phyloP scores from a whole-genome alignment of 352 stramenopile genomes.

The Phytopythium mirpurense region DNA sequence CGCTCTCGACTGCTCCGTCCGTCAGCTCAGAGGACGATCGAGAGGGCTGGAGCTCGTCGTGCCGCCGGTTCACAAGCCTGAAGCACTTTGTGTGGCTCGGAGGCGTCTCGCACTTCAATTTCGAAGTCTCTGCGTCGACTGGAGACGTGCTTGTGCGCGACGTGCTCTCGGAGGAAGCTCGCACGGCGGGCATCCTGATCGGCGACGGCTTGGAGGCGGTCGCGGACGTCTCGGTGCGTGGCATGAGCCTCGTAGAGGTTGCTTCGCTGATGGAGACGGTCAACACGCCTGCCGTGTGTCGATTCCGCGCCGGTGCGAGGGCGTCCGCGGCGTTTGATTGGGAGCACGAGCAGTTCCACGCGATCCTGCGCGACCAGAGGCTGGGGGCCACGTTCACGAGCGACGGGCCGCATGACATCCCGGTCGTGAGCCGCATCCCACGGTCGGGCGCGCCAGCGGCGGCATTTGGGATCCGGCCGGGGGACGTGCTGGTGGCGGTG shows the following conservation, averaged over 20 bases:
- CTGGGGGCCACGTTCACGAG: slow-evolving; percentile 41
- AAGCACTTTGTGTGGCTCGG: slow-evolving; percentile 48
- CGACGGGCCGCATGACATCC: slow-evolving; percentile 36
- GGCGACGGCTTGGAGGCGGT: slow-evolving; percentile 58
- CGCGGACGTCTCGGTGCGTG: slow-evolving; percentile 21
- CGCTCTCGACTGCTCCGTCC: neutral
- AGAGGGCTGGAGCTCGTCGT: slow-evolving; percentile 19
- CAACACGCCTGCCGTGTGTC: slow-evolving; percentile 28
- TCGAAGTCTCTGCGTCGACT: slow-evolving; percentile 20
- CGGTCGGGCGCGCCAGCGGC: neutral
- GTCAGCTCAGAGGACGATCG: neutral
- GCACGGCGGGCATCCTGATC: slow-evolving; percentile 28
- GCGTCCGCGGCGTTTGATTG: no score
- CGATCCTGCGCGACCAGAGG: slow-evolving; percentile 29
- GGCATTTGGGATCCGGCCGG: slow-evolving; percentile 16
- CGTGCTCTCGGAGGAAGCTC: slow-evolving; percentile 1
- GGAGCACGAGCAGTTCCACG: slow-evolving; percentile 25
- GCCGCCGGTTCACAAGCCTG: slow-evolving; percentile 26
- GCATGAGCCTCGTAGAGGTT: slow-evolving; percentile 30
- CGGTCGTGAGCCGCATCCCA: slow-evolving; percentile 37
- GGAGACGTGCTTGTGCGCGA: slow-evolving; percentile 5
- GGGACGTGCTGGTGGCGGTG: slow-evolving; percentile 51
- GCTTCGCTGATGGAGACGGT: slow-evolving; percentile 24
- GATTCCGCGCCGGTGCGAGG: slow-evolving; percentile 27
- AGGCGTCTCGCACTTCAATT: slow-evolving; percentile 12